Percentiles rank a stretch among this genome's conserved stretches.
Evolutionary conservation across 1,139 yeast genomes (phyloP).

Genomic region (Torulaspora globosa): DNA sequence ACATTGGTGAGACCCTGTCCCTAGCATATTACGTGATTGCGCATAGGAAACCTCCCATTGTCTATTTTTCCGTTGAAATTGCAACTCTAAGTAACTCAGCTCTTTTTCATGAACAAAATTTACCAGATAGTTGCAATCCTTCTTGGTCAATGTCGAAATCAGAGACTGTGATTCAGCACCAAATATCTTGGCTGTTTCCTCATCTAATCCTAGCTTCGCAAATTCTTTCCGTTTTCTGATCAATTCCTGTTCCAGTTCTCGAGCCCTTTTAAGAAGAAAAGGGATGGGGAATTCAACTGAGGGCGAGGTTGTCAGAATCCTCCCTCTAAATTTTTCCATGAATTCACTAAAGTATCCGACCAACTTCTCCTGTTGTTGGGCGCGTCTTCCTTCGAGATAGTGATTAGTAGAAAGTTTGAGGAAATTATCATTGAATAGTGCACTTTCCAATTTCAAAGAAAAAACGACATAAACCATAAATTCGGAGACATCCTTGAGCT

Average conservation of each 20-base stretch:
- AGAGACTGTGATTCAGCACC: slow-evolving; percentile 23
- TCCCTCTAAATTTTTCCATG: slow-evolving; percentile 46
- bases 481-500: slow-evolving; percentile 74
- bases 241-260: slow-evolving; percentile 50
- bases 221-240: slow-evolving; percentile 38
- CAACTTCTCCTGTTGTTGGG: slow-evolving; percentile 11
- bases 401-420: slow-evolving; percentile 45
- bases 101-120: slow-evolving; percentile 39
- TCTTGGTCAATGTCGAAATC: slow-evolving; percentile 30
- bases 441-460: slow-evolving; percentile 75
- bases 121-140: slow-evolving; percentile 34
- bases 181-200: slow-evolving; percentile 17
- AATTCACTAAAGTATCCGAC: slow-evolving; percentile 45
- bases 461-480: slow-evolving; percentile 73
- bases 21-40: slow-evolving; percentile 49
- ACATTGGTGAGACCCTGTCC: slow-evolving; percentile 71
- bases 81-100: slow-evolving; percentile 38
- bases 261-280: slow-evolving; percentile 50
- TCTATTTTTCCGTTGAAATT: slow-evolving; percentile 41
- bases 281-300: slow-evolving; percentile 68
- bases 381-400: slow-evolving; percentile 27
- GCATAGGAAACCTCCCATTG: slow-evolving; percentile 63
- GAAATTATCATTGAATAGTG: slow-evolving; percentile 72
- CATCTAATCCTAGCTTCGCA: slow-evolving; percentile 30
- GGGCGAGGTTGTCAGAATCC: slow-evolving; percentile 70